Evolutionary conservation across 208 protist species (phyloP).

Genomic region (Entamoeba nuttalli): DNA sequence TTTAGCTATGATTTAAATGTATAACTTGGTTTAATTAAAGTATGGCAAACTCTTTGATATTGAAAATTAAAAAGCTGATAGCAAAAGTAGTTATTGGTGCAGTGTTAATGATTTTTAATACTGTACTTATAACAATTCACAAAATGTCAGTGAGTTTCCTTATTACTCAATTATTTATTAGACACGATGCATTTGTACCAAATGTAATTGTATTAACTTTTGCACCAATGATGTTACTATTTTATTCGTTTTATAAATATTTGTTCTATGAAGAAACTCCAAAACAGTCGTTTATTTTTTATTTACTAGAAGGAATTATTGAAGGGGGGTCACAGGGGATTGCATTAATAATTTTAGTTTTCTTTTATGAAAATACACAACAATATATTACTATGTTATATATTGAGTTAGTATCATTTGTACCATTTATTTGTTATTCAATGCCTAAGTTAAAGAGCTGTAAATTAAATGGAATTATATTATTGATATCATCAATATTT

Average conservation of each 20-base stretch:
- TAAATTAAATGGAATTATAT: not conserved
- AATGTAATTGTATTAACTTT: not conserved
- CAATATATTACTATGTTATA: not conserved
- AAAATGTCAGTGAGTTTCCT: not conserved
- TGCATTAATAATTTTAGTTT: not conserved
- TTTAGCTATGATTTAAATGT: too few relatives aligned
- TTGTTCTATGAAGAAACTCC: not conserved
- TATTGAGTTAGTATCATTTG: not conserved
- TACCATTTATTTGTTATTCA: not conserved
- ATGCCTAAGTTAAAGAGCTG: not conserved
- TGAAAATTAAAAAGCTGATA: not conserved
- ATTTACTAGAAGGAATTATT: not conserved
- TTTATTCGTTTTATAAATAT: not conserved
- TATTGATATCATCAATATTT: not conserved
- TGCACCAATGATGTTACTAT: not conserved
- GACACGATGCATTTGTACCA: not conserved
- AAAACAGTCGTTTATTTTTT: not conserved
- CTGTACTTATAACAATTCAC: not conserved
- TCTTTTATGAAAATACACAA: not conserved
- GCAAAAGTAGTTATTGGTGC: not conserved
- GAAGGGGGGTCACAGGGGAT: not conserved
- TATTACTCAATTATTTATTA: not conserved
- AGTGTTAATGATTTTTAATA: not conserved
- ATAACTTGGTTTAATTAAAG: too few relatives aligned
- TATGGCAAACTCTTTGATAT: not conserved